These are phyloP conservation scores for Chalaropsis thielavioides DNA, from an alignment of 2,329 filamentous ascomycete genomes.

Conservation along the genomic window DNA sequence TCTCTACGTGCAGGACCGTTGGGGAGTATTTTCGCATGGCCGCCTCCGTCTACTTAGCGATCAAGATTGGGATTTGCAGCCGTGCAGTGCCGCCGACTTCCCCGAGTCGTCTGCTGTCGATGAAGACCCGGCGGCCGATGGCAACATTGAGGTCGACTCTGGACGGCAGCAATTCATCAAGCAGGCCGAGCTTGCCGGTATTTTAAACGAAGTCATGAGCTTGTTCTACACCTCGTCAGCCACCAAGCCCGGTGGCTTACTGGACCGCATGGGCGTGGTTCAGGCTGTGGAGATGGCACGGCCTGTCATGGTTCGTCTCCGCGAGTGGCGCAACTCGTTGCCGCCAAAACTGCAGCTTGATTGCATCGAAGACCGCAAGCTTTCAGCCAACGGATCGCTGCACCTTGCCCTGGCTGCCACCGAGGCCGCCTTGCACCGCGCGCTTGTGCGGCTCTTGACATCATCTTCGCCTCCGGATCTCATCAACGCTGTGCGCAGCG, in stretches of 20 bases:
- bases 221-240: slow-evolving; percentile 19
- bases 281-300: slow-evolving; percentile 32
- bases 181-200: slow-evolving; percentile 31
- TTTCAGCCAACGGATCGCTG: slow-evolving; percentile 29
- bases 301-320: slow-evolving; percentile 32
- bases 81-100: slow-evolving; percentile 20
- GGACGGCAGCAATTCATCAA: slow-evolving; percentile 30
- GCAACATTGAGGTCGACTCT: slow-evolving; percentile 27
- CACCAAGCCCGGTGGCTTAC: slow-evolving; percentile 11
- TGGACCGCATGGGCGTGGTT: slow-evolving; percentile 15
- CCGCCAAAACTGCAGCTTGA: slow-evolving; percentile 31
- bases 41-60: slow-evolving; percentile 36
- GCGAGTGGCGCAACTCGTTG: slow-evolving; percentile 33
- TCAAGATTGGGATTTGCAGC: slow-evolving; percentile 36
- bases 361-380: slow-evolving; percentile 25
- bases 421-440: slow-evolving; percentile 31
- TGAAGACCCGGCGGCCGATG: slow-evolving; percentile 21
- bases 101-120: slow-evolving; percentile 22
- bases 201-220: slow-evolving; percentile 30
- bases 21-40: slow-evolving; percentile 39
- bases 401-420: slow-evolving; percentile 31
- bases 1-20: slow-evolving; percentile 43
- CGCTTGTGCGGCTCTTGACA: slow-evolving; percentile 25
- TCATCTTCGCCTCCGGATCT: slow-evolving; percentile 11
- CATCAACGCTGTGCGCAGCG: slow-evolving; percentile 18